Evolutionary conservation across 1,139 yeast genomes (phyloP).

Genomic region (Pneumocystis jirovecii): DNA sequence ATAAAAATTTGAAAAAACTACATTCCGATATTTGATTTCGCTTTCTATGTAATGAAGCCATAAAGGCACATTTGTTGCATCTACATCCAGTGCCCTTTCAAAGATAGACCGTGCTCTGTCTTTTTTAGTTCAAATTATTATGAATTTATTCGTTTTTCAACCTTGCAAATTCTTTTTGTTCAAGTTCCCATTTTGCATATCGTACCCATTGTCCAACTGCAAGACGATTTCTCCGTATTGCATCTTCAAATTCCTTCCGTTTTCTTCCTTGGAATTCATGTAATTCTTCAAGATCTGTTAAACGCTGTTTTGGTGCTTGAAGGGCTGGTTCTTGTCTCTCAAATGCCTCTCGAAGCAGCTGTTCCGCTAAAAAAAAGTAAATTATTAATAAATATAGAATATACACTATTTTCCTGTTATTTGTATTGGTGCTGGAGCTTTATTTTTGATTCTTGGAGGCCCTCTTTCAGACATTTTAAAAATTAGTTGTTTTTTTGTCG

Average conservation of each 20-base stretch:
- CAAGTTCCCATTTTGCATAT: conserved; percentile 77
- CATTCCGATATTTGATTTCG: conserved; percentile 53
- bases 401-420: neutral
- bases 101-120: conserved; percentile 64
- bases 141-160: neutral
- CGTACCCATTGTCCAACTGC: conserved; percentile 84
- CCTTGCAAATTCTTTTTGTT: conserved; percentile 50
- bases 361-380: conserved; percentile 36
- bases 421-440: conserved; percentile 36
- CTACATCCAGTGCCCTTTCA: conserved; percentile 75
- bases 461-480: conserved; percentile 11
- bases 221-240: conserved; percentile 62
- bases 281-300: conserved; percentile 69
- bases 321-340: conserved; percentile 33
- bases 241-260: conserved; percentile 72
- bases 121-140: conserved; percentile 7
- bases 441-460: conserved; percentile 27
- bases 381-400: neutral
- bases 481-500: neutral
- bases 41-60: conserved; percentile 77
- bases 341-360: conserved; percentile 40
- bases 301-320: conserved; percentile 35
- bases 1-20: neutral
- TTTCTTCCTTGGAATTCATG: conserved; percentile 60
- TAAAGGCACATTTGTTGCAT: conserved; percentile 56